A percentile compares a stretch with the other conserved stretches of the same genome.
phyloP scores from a whole-genome alignment of 164 flowering plant genomes.

The Aristolochia californica region DNA sequence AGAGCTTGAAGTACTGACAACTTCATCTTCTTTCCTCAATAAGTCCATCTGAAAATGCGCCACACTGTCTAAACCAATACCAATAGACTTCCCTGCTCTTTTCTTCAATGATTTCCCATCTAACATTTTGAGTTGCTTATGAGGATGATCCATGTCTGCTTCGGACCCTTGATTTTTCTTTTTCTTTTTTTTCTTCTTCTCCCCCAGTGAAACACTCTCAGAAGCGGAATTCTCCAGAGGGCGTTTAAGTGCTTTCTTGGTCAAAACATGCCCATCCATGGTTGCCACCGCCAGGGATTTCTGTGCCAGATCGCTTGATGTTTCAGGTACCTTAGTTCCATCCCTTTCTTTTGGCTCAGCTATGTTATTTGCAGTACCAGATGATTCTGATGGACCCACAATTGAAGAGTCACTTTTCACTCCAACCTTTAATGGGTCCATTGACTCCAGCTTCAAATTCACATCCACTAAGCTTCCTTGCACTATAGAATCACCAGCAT shows the following conservation, averaged over 20 bases:
- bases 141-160: slow-evolving; percentile 11
- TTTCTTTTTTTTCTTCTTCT: slow-evolving; percentile 38
- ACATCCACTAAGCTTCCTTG: slow-evolving; percentile 13
- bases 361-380: too few species aligned
- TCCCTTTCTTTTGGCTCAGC: slow-evolving; percentile 11
- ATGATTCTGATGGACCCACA: too few species aligned
- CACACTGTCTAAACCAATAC: slow-evolving; percentile 12
- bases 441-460: slow-evolving; percentile 1
- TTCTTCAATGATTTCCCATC: slow-evolving; percentile 13
- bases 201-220: slow-evolving; percentile 22
- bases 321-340: not conserved
- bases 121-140: slow-evolving; percentile 26
- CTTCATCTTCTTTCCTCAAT: slow-evolving; percentile 20
- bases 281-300: slow-evolving; percentile 3
- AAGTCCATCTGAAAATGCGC: slow-evolving; percentile 17
- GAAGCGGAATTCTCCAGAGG: slow-evolving; percentile 24
- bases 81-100: slow-evolving; percentile 20
- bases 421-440: too few species aligned
- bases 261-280: slow-evolving; percentile 23
- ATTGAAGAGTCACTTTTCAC: too few species aligned
- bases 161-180: slow-evolving; percentile 29
- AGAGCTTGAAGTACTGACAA: slow-evolving; percentile 2
- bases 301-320: too few species aligned
- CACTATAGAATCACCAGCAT: not conserved
- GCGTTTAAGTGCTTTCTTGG: slow-evolving; percentile 36